These are phyloP conservation scores for Cenchrus americanus DNA, from an alignment of 176 grass and related monocot species.

Conservation along the genomic window DNA sequence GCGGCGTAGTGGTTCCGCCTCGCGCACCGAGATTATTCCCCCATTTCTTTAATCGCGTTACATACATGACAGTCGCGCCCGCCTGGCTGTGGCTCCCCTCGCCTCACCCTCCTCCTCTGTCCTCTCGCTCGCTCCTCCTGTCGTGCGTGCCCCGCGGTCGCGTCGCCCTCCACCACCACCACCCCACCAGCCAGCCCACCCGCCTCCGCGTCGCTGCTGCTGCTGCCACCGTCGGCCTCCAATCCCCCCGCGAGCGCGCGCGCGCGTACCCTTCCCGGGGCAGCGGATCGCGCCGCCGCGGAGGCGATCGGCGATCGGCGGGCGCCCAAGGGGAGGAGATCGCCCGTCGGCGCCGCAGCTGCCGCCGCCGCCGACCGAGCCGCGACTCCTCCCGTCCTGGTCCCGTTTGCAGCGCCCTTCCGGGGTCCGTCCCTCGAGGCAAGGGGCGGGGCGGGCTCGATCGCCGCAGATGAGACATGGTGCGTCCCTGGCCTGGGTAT, in stretches of 20 bases:
- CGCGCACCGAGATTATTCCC: slow-evolving; percentile 42
- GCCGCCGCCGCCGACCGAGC: slow-evolving; percentile 49
- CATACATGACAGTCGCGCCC: slow-evolving; percentile 52
- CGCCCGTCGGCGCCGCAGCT: slow-evolving; percentile 46
- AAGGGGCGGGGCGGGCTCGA: slow-evolving; percentile 11
- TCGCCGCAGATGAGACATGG: slow-evolving; percentile 66
- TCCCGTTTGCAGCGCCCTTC: slow-evolving; percentile 4
- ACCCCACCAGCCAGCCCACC: slow-evolving; percentile 9
- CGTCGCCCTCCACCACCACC: slow-evolving; percentile 39
- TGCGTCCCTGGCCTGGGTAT: slow-evolving; percentile 26
- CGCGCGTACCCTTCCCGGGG: neutral
- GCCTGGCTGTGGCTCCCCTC: slow-evolving; percentile 29
- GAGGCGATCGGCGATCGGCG: slow-evolving; percentile 39
- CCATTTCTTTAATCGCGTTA: slow-evolving; percentile 39
- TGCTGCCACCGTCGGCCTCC: neutral
- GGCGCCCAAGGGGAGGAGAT: slow-evolving; percentile 55
- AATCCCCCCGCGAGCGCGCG: neutral
- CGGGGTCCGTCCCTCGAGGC: slow-evolving; percentile 14
- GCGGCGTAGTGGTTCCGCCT: slow-evolving; percentile 19
- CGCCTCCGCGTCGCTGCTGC: slow-evolving; percentile 20
- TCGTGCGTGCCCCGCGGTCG: slow-evolving; percentile 43
- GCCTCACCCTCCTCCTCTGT: neutral
- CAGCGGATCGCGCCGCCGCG: slow-evolving; percentile 43
- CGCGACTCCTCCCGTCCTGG: slow-evolving; percentile 59
- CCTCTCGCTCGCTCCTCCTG: neutral